Base-by-base conservation (phyloP, 139 green algal species). In the Picochlorum sp. region DNA sequence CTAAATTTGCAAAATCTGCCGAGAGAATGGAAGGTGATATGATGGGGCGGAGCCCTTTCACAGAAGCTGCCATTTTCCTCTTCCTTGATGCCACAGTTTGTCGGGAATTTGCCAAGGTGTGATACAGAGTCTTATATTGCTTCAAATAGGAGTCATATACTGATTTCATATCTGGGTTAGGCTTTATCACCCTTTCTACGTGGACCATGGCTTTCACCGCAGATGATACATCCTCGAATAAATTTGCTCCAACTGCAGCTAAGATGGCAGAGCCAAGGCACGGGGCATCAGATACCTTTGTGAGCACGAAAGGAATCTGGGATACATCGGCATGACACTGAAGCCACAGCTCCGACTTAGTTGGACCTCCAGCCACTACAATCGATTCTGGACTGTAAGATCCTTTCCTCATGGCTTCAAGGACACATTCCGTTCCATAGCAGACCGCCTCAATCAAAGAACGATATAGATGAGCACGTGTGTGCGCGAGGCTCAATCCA, bases 251-350 rank as follows among this genome's bases (percentile, higher is more conserved):
- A 6, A 84, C 80, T 3, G 84, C 79, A 8, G 85, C 87, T 46
- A 92, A 72, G 23, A 94, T 83, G 14, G 87, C 87, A 38, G 69
- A 82, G 1, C 87, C 87, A 32, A 92, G 75, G 16, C 82, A 80
- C 9, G 82, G 82, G 0, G 87, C 87, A 21, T 94, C 85, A 20
- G 50, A 45, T 4, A 34, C 64, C 74, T 79, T 77, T 11, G 86
- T 93, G 14, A 89, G 74, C n/a, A 79, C 32, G 28, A 91, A 74
- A 3, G 84, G 82, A 37, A 89, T 26, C 41, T 72, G 69, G 21
- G 45, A 72, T 15, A 91, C 74, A 69, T 94, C 87, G 1, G 86
- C 87, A 38, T 92, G 84, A 10, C 87, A 86, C 77, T 94, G 86
- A 41, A 69, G 20, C 86, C 87, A 91, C 21, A 92, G 74, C 4